Conservation (phyloP, 2,329 filamentous ascomycete species). For the Coniochaeta sp. region DNA sequence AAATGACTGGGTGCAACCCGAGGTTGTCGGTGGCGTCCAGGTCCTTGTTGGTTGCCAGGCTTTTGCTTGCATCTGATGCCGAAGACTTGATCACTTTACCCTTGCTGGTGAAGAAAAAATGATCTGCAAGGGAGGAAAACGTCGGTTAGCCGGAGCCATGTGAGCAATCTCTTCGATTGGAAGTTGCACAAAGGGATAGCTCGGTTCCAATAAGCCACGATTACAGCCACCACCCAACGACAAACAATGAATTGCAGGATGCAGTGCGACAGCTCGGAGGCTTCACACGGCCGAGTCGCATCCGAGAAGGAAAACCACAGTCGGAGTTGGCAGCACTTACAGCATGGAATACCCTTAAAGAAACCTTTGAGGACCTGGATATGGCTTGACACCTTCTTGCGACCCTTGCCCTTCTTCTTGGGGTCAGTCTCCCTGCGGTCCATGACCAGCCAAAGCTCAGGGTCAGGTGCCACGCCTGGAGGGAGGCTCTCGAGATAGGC, state of each 20-base stretch:
- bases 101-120: conserved; percentile 51
- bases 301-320: neutral
- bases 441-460: neutral
- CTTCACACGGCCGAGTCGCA: neutral
- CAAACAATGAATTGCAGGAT: conserved; percentile 4
- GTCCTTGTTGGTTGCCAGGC: conserved; percentile 22
- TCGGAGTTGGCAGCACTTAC: conserved; percentile 34
- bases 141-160: neutral
- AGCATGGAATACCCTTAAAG: conserved; percentile 54
- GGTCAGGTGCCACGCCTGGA: conserved; percentile 31
- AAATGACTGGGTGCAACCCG: conserved; percentile 53
- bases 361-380: conserved; percentile 66
- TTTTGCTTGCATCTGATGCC: neutral
- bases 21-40: conserved; percentile 35
- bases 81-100: conserved; percentile 27
- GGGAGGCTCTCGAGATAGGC: conserved; percentile 37
- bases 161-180: conserved; percentile 1
- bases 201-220: neutral
- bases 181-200: conserved; percentile 11
- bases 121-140: conserved; percentile 29
- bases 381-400: conserved; percentile 64
- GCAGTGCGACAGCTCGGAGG: neutral
- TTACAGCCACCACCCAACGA: conserved; percentile 3
- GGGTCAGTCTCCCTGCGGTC: conserved; percentile 20
- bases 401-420: conserved; percentile 32